Percentiles rank a stretch among this genome's conserved stretches.
Evolutionary conservation across 2,329 filamentous ascomycete genomes (phyloP).

Genomic region (Venturia asperata): DNA sequence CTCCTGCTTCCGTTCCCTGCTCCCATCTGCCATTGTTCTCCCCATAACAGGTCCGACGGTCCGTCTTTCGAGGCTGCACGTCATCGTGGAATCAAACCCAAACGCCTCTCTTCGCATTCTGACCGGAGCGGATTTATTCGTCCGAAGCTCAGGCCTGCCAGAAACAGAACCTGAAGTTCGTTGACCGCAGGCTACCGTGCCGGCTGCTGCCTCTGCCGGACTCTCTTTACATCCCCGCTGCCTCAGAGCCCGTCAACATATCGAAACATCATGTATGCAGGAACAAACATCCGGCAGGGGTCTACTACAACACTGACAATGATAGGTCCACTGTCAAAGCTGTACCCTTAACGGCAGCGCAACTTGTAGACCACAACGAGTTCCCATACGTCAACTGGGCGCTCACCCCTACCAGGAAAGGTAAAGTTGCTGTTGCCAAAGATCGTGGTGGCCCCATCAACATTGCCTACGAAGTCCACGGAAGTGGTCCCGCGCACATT

Average conservation of each 20-base stretch:
- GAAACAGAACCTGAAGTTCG: not conserved
- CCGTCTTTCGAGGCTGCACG: not conserved
- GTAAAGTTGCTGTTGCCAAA: constrained; percentile 57
- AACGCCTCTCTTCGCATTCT: not conserved
- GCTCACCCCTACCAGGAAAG: constrained; percentile 58
- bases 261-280: constrained; percentile 8
- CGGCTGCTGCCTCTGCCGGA: not conserved
- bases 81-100: not conserved
- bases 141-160: constrained; percentile 1
- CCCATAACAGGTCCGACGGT: no score
- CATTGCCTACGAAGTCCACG: constrained; percentile 73
- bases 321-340: not conserved
- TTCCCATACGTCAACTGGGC: constrained; percentile 61
- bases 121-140: not conserved
- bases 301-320: not conserved
- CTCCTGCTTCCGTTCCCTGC: not conserved
- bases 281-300: constrained; percentile 3
- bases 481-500: constrained; percentile 62
- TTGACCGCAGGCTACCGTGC: no score
- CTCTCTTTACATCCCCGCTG: not conserved
- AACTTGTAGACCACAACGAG: no score
- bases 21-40: not conserved
- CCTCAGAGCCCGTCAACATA: not conserved
- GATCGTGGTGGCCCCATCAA: constrained; percentile 67
- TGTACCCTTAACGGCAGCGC: constrained; percentile 43